phyloP scores from a whole-genome alignment of 179 eudicot species.

The Spinacia oleracea region DNA sequence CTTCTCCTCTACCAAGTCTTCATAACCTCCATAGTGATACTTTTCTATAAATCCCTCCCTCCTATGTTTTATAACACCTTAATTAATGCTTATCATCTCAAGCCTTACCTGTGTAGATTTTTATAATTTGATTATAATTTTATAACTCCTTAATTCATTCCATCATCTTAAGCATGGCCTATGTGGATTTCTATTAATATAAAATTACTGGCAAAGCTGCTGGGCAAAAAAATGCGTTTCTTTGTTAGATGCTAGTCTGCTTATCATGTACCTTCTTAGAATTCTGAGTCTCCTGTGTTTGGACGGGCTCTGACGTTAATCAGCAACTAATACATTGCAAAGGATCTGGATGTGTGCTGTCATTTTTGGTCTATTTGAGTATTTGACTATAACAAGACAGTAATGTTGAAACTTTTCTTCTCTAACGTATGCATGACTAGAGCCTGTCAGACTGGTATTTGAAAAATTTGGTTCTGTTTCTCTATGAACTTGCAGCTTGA shows the following conservation, averaged over 20 bases:
- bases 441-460: not conserved
- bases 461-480: not conserved
- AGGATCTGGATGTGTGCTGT: not conserved
- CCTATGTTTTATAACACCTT: not conserved
- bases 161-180: no score
- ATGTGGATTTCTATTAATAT: not conserved
- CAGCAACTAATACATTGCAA: not conserved
- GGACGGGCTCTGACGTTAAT: not conserved
- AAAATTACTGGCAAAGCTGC: not conserved
- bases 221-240: not conserved
- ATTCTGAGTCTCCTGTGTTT: not conserved
- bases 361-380: not conserved
- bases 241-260: not conserved
- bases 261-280: not conserved
- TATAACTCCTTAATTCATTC: no score
- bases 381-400: not conserved
- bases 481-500: not conserved
- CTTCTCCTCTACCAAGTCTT: not conserved
- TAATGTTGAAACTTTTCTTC: not conserved
- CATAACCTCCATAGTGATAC: not conserved
- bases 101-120: not conserved
- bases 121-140: no score
- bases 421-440: not conserved
- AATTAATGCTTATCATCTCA: not conserved
- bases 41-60: not conserved